phyloP scores from a whole-genome alignment of 2,329 filamentous ascomycete species.

The Celoporthe dispersa region DNA sequence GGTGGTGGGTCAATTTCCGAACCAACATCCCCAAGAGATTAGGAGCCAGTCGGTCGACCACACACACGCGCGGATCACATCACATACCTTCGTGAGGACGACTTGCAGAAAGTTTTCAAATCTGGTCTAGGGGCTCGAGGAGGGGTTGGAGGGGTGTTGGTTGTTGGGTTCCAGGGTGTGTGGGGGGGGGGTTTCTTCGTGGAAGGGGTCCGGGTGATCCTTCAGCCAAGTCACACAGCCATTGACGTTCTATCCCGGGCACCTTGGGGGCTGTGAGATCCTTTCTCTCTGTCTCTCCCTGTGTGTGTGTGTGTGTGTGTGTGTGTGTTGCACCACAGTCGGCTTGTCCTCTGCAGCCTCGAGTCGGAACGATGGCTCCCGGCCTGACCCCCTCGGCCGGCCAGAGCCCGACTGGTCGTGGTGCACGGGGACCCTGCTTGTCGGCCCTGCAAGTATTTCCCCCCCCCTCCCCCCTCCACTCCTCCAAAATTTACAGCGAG shows the following conservation, averaged over 20 bases:
- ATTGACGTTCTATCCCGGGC: slow-evolving; percentile 7
- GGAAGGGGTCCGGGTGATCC: neutral
- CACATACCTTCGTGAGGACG: neutral
- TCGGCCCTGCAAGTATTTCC: slow-evolving; percentile 3
- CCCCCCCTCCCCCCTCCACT: neutral
- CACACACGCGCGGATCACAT: neutral
- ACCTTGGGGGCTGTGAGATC: slow-evolving; percentile 12
- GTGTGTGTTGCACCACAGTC: slow-evolving; percentile 18
- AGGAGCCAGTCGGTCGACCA: slow-evolving; percentile 12
- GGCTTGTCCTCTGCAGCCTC: slow-evolving; percentile 14
- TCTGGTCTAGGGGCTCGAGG: neutral
- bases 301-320: too few relatives aligned
- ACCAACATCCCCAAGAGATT: neutral
- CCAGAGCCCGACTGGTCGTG: slow-evolving; percentile 25
- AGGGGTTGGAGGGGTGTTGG: neutral
- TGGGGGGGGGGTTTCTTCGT: neutral
- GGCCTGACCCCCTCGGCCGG: slow-evolving; percentile 22
- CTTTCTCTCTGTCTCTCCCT: neutral
- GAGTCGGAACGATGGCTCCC: slow-evolving; percentile 20
- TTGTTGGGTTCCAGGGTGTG: neutral
- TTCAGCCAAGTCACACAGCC: neutral
- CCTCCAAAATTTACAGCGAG: neutral
- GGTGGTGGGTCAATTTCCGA: slow-evolving; percentile 9
- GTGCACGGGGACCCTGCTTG: slow-evolving; percentile 15
- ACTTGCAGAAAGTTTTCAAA: neutral